A percentile compares a stretch with the other conserved stretches of the same genome.
Conservation (phyloP, 2,329 filamentous ascomycete genomes). For the Fusarium protoensiforme region DNA sequence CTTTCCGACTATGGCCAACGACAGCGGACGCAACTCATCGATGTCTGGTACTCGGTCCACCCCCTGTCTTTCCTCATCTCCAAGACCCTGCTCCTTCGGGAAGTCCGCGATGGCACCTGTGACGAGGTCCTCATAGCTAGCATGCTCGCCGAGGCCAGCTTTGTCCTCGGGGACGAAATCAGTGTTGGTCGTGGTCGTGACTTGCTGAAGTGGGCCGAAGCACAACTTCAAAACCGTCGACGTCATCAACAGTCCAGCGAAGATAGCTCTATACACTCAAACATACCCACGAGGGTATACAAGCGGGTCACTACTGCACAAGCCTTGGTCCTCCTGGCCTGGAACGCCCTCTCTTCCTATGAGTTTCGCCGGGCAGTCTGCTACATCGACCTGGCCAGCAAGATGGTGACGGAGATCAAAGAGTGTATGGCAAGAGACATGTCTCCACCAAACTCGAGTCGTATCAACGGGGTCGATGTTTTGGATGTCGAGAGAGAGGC, state of each 20-base stretch:
- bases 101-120: slow-evolving; percentile 51
- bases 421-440: slow-evolving; percentile 43
- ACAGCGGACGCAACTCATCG: slow-evolving; percentile 51
- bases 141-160: slow-evolving; percentile 53
- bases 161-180: slow-evolving; percentile 45
- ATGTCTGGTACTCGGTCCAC: slow-evolving; percentile 55
- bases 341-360: slow-evolving; percentile 48
- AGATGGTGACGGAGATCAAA: slow-evolving; percentile 46
- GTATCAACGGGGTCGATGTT: slow-evolving; percentile 55
- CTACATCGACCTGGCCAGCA: slow-evolving; percentile 49
- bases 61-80: slow-evolving; percentile 54
- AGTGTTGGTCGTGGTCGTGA: slow-evolving; percentile 44
- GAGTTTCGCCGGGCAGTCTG: slow-evolving; percentile 49
- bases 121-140: slow-evolving; percentile 52
- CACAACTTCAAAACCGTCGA: slow-evolving; percentile 46
- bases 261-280: slow-evolving; percentile 38
- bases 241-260: slow-evolving; percentile 29
- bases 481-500: slow-evolving; percentile 54
- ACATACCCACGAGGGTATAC: slow-evolving; percentile 47
- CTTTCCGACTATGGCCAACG: slow-evolving; percentile 45
- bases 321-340: slow-evolving; percentile 49
- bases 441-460: slow-evolving; percentile 45
- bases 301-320: slow-evolving; percentile 48
- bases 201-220: slow-evolving; percentile 49
- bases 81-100: slow-evolving; percentile 53